Percentiles rank a stretch among this genome's conserved stretches.
phyloP scores from a whole-genome alignment of 768 basidiomycete species.

The Trametes villosa region DNA sequence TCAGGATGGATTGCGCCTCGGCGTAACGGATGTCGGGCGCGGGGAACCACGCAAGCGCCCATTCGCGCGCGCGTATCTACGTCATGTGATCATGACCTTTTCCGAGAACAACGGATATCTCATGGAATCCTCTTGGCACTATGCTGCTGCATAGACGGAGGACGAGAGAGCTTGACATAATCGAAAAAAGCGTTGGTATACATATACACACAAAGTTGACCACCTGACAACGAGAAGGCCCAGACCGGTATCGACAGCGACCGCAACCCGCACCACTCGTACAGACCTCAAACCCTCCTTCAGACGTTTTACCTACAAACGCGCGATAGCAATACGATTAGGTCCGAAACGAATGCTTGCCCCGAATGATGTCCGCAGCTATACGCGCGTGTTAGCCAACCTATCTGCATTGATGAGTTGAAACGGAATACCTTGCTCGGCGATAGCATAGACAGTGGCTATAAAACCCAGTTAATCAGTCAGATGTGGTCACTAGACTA shows the following conservation, averaged over 20 bases:
- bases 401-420: background rate
- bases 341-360: constrained; percentile 24
- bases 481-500: background rate
- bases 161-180: too few species aligned
- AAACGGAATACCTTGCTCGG: constrained; percentile 45
- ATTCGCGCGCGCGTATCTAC: background rate
- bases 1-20: constrained; percentile 30
- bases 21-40: constrained; percentile 20
- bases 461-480: background rate
- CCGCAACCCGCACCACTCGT: too few species aligned
- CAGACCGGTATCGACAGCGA: too few species aligned
- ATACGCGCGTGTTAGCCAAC: background rate
- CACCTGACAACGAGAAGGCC: too few species aligned
- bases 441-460: constrained; percentile 52
- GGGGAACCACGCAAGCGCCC: background rate
- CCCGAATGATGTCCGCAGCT: constrained; percentile 35
- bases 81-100: constrained; percentile 23
- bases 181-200: too few species aligned
- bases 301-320: background rate
- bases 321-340: background rate
- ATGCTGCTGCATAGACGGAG: too few species aligned
- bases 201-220: too few species aligned
- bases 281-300: too few species aligned
- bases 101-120: constrained; percentile 7
- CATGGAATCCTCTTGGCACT: too few species aligned